phyloP scores from a whole-genome alignment of 176 grass and related monocot species.

The Poa pratensis region DNA sequence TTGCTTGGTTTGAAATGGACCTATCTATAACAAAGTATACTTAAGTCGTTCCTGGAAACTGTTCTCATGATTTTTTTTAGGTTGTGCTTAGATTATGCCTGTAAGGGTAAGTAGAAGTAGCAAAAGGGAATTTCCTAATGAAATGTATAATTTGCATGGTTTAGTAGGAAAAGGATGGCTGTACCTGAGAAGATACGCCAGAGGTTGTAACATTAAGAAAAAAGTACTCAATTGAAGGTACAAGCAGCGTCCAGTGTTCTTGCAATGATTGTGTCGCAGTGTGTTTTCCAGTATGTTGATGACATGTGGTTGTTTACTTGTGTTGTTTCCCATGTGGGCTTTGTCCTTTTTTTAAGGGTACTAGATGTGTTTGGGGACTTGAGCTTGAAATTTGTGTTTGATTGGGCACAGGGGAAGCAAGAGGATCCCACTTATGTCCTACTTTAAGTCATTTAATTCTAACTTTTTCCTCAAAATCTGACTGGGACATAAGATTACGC shows the following conservation, averaged over 20 bases:
- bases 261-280: background rate
- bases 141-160: background rate
- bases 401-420: no score
- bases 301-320: background rate
- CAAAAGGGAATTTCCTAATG: background rate
- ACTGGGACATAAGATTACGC: background rate
- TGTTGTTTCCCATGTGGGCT: background rate
- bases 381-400: no score
- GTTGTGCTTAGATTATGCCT: no score
- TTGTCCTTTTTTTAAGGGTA: background rate
- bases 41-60: background rate
- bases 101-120: background rate
- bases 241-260: background rate
- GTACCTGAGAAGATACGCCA: background rate
- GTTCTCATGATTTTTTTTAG: background rate
- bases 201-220: background rate
- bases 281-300: background rate
- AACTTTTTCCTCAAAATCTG: background rate
- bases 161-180: background rate
- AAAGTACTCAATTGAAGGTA: background rate
- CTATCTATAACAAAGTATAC: background rate
- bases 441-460: background rate
- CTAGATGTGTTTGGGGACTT: background rate
- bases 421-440: no score
- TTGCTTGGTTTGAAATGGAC: background rate